These are phyloP conservation scores for Leishmania mexicana DNA, from an alignment of 208 protist genomes.

Conservation along the genomic window DNA sequence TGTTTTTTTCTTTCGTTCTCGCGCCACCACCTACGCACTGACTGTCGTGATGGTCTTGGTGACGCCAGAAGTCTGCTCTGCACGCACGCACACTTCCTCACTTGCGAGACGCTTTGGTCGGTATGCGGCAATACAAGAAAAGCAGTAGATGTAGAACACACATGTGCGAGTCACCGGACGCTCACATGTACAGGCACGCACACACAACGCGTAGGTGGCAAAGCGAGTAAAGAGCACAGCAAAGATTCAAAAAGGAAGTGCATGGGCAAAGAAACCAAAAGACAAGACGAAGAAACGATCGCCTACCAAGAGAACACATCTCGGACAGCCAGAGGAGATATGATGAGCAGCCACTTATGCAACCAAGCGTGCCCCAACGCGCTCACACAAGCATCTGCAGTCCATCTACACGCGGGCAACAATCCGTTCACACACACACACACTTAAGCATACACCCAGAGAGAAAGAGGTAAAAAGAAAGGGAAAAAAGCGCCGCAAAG, in stretches of 20 bases:
- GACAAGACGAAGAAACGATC: not conserved
- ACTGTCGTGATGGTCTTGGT: not conserved
- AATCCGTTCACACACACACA: not conserved
- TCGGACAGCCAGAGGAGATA: not conserved
- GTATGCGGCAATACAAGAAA: not conserved
- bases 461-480: too few species aligned
- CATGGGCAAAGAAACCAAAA: not conserved
- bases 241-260: not conserved
- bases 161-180: not conserved
- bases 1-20: not conserved
- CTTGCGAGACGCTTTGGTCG: not conserved
- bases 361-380: too few species aligned
- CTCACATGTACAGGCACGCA: not conserved
- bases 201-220: not conserved
- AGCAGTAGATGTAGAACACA: not conserved
- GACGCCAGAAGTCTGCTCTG: not conserved
- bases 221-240: not conserved
- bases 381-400: too few species aligned
- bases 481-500: too few species aligned
- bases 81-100: not conserved
- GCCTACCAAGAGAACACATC: not conserved
- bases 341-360: not conserved
- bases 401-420: not conserved
- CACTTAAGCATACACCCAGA: not conserved
- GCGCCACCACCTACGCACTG: not conserved